Evolutionary conservation across 1,139 yeast genomes (phyloP), one percentile per base, ranked within the genome.

Genomic region (Magnusiomyces ingens): DNA sequence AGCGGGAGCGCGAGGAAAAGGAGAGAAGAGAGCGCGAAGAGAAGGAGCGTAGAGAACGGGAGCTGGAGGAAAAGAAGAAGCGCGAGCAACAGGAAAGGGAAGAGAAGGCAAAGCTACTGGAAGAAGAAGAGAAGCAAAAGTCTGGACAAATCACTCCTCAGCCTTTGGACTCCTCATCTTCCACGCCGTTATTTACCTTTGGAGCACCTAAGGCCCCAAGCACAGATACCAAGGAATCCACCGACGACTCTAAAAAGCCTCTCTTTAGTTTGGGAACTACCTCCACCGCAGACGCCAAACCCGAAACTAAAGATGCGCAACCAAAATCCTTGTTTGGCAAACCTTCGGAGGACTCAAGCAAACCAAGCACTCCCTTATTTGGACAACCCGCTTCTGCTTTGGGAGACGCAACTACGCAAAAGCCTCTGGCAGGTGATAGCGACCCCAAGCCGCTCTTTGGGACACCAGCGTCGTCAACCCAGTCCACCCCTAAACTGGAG

Each of bases 1-100:
- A 45, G 13, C 18, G 43, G 35, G 45, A 41, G 44, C 40, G 49
- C 29, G 46, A 53, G 26, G 52, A 44, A 19, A 19, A 22, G 6
- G 50, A 40, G n/a, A 38, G 29, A 40, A 17, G 35, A 18, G 46
- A 32, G 15, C 22, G 37, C 12, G 45, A 47, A 41, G 46, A 35
- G 50, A 29, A n/a, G 32, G 48, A 45, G 22, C 18, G 22, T 10
- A 18, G n/a, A 32, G 11, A 17, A 18, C 12, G 21, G 3, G 48
- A 45, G 26, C 12, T 10, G 3, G 19, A 29, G n/a, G 48, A 45
- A 32, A 45, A 36, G 40, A 36, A 5, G 8, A 12, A 36, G 17
- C n/a, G 17, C 5, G 40, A 36, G 11, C 8, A 36, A 36, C 17
- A 12, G n/a, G 40, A 36, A 36, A 36, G n/a, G 11, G 22, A n/a